Evolutionary conservation across 2,329 filamentous ascomycete species (phyloP).

Genomic region (Rosellinia necatrix): DNA sequence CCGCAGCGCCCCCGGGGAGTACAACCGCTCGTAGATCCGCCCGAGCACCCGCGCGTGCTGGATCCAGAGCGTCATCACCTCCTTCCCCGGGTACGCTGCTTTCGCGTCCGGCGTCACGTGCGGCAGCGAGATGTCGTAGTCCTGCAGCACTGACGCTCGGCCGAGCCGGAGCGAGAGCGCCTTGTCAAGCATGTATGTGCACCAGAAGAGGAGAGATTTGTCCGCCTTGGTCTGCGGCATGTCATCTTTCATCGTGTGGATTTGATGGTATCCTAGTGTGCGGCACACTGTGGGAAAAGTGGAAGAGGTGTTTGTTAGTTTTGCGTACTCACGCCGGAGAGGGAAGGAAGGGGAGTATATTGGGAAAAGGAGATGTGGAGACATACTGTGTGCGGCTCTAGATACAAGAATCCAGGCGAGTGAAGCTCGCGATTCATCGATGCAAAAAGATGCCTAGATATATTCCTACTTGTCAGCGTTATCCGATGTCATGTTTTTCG

Average conservation of each 20-base stretch:
- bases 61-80: slow-evolving; percentile 54
- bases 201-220: slow-evolving; percentile 59
- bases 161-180: slow-evolving; percentile 60
- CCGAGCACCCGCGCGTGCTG: slow-evolving; percentile 59
- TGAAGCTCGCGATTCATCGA: slow-evolving; percentile 40
- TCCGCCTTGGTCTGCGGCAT: slow-evolving; percentile 35
- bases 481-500: no score
- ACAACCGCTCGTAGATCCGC: slow-evolving; percentile 60
- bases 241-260: slow-evolving; percentile 36
- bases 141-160: slow-evolving; percentile 56
- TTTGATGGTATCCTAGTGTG: slow-evolving; percentile 40
- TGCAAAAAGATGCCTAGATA: slow-evolving; percentile 33
- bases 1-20: slow-evolving; percentile 48
- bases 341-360: neutral
- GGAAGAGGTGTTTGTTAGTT: neutral
- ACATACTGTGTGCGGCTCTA: slow-evolving; percentile 38
- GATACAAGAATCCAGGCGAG: slow-evolving; percentile 40
- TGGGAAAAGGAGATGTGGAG: neutral
- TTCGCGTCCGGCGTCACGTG: slow-evolving; percentile 42
- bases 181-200: slow-evolving; percentile 60
- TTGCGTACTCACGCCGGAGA: neutral
- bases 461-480: neutral
- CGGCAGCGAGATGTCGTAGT: slow-evolving; percentile 58
- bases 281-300: slow-evolving; percentile 34
- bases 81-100: slow-evolving; percentile 39